phyloP scores from a whole-genome alignment of 1,284 basidiomycete species.

The Athelia psychrophila region DNA sequence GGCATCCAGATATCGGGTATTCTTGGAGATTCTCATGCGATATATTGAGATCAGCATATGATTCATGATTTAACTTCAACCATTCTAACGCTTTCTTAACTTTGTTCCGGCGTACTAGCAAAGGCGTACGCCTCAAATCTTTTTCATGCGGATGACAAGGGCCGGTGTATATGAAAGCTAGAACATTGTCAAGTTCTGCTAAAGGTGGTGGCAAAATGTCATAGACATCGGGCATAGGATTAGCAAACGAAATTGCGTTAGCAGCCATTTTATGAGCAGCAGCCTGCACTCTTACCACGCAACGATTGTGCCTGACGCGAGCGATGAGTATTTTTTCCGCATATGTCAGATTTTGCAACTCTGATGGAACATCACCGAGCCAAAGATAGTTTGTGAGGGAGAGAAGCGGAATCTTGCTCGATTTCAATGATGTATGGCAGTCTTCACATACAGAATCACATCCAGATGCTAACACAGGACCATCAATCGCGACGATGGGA shows the following conservation, averaged over 20 bases:
- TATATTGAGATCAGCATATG: conserved; percentile 22
- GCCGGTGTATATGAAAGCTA: conserved; percentile 7
- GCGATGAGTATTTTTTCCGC: conserved; percentile 1
- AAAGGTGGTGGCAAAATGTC: conserved; percentile 6
- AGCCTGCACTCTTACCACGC: not conserved
- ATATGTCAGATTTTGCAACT: not conserved
- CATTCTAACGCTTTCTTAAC: conserved; percentile 22
- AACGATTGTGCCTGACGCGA: conserved; percentile 4
- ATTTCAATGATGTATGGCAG: not conserved
- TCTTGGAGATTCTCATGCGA: conserved; percentile 17
- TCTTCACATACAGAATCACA: not conserved
- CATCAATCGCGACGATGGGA: not conserved
- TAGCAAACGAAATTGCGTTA: conserved; percentile 6
- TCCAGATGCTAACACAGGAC: not conserved
- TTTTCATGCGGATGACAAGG: conserved; percentile 22
- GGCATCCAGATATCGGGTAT: conserved; percentile 17
- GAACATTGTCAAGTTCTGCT: conserved; percentile 9
- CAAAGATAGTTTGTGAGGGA: not conserved
- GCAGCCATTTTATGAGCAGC: conserved; percentile 10
- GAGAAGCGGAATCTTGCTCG: not conserved
- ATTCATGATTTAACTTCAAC: conserved; percentile 27
- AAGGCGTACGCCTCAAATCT: conserved; percentile 31
- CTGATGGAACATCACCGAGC: not conserved
- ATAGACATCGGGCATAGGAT: conserved; percentile 10
- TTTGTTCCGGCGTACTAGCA: conserved; percentile 18